These are phyloP conservation scores for Diutina siamensis DNA, from an alignment of 1,139 yeast genomes.

Conservation along the genomic window DNA sequence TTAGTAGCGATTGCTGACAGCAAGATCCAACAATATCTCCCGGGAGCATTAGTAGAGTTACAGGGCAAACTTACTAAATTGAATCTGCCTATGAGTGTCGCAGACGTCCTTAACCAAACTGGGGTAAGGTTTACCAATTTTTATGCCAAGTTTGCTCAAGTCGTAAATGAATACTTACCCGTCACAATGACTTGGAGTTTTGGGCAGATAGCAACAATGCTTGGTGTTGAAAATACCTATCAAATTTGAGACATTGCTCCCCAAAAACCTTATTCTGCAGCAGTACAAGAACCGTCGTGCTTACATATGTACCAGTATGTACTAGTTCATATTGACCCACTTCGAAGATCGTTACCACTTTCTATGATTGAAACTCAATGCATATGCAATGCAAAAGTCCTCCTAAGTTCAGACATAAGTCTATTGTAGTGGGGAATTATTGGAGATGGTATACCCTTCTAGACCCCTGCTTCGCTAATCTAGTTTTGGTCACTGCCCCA, in stretches of 20 bases:
- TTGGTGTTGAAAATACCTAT: conserved; percentile 31
- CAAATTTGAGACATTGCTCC: neutral
- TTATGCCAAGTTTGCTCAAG: conserved; percentile 35
- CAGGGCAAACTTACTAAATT: conserved; percentile 46
- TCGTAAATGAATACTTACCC: conserved; percentile 30
- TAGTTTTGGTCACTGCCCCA: too few relatives aligned
- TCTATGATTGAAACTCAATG: neutral
- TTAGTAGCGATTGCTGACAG: conserved; percentile 30
- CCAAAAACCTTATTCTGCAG: too few relatives aligned
- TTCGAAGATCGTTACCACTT: neutral
- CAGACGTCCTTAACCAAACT: conserved; percentile 39
- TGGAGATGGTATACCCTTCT: too few relatives aligned
- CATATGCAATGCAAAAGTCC: too few relatives aligned
- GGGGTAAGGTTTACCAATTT: conserved; percentile 40
- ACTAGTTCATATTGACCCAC: too few relatives aligned
- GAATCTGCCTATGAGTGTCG: conserved; percentile 52
- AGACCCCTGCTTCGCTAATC: too few relatives aligned
- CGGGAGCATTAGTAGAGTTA: conserved; percentile 50
- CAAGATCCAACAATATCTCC: conserved; percentile 38
- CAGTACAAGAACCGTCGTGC: too few relatives aligned
- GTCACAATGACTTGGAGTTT: conserved; percentile 37
- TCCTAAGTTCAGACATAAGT: too few relatives aligned
- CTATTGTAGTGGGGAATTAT: too few relatives aligned
- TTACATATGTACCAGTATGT: too few relatives aligned
- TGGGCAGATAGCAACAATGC: conserved; percentile 47